Evolutionary conservation across 1,139 yeast species (phyloP).

Genomic region (Diutina neorugosa): DNA sequence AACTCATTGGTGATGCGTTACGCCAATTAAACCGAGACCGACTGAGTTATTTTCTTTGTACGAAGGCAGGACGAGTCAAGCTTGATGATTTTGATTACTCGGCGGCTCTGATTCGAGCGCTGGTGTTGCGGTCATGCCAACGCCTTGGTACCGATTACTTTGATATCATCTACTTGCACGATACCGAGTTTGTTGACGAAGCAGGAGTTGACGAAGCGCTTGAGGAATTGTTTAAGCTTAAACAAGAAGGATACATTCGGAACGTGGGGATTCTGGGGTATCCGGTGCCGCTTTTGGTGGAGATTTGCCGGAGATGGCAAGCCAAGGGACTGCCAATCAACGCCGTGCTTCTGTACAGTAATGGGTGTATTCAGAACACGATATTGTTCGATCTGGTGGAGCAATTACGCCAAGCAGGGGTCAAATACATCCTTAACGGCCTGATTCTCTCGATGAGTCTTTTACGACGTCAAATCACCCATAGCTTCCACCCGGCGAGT

Average conservation of each 20-base stretch:
- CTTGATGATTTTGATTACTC: constrained; percentile 68
- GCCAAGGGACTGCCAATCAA: constrained; percentile 39
- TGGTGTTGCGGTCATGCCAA: constrained; percentile 54
- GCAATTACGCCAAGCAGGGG: constrained; percentile 36
- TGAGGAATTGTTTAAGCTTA: constrained; percentile 42
- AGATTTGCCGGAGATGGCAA: constrained; percentile 24
- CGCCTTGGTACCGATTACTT: constrained; percentile 56
- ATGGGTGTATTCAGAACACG: constrained; percentile 77
- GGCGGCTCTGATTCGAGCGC: constrained; percentile 41
- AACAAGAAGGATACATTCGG: constrained; percentile 49
- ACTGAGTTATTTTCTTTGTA: constrained; percentile 57
- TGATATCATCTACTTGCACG: constrained; percentile 80
- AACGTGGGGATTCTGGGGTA: constrained; percentile 80
- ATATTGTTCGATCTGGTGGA: constrained; percentile 35
- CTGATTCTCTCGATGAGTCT: constrained; percentile 86
- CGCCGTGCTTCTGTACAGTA: constrained; percentile 65
- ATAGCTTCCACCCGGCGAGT: constrained; percentile 72
- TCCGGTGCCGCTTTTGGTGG: constrained; percentile 57
- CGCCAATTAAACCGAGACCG: constrained; percentile 32
- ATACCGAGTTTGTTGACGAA: constrained; percentile 66
- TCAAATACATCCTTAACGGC: constrained; percentile 57
- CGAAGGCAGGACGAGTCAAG: constrained; percentile 75
- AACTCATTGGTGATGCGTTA: constrained; percentile 57
- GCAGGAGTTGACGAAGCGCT: constrained; percentile 51
- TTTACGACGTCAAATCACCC: constrained; percentile 55